phyloP scores from a whole-genome alignment of 2,329 filamentous ascomycete species.

The Cryphonectria japonica region DNA sequence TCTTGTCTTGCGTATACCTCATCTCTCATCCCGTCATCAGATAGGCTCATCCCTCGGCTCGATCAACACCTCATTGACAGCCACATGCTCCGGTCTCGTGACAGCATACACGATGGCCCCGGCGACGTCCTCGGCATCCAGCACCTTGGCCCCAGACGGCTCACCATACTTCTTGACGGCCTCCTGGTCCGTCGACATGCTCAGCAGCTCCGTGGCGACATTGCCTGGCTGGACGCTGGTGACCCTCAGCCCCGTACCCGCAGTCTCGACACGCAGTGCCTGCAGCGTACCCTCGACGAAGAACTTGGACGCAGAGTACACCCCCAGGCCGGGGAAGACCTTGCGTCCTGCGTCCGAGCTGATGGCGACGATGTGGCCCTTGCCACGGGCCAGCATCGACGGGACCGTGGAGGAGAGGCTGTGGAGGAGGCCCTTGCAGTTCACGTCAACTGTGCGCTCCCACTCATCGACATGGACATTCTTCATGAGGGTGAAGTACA shows the following conservation, averaged over 20 bases:
- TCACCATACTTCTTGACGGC: conserved; percentile 79
- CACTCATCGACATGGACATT: conserved; percentile 75
- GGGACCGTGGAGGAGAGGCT: conserved; percentile 72
- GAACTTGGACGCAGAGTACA: conserved; percentile 84
- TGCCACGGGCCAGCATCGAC: conserved; percentile 69
- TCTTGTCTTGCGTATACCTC: neutral
- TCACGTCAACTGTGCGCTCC: conserved; percentile 82
- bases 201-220: conserved; percentile 71
- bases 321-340: conserved; percentile 78
- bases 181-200: conserved; percentile 75
- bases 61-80: conserved; percentile 80
- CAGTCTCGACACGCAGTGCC: conserved; percentile 74
- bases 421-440: conserved; percentile 82
- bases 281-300: conserved; percentile 85
- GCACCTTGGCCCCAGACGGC: conserved; percentile 73
- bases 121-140: conserved; percentile 75
- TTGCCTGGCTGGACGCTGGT: conserved; percentile 80
- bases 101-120: conserved; percentile 74
- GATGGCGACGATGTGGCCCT: conserved; percentile 77
- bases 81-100: conserved; percentile 73
- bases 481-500: conserved; percentile 90
- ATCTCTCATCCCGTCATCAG: conserved; percentile 38
- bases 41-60: conserved; percentile 78
- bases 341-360: conserved; percentile 82
- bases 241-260: conserved; percentile 71